Percentiles rank a stretch among this genome's conserved stretches.
phyloP scores from a whole-genome alignment of 192 early-diverging fungal species.

The Umbelopsis isabellina region DNA sequence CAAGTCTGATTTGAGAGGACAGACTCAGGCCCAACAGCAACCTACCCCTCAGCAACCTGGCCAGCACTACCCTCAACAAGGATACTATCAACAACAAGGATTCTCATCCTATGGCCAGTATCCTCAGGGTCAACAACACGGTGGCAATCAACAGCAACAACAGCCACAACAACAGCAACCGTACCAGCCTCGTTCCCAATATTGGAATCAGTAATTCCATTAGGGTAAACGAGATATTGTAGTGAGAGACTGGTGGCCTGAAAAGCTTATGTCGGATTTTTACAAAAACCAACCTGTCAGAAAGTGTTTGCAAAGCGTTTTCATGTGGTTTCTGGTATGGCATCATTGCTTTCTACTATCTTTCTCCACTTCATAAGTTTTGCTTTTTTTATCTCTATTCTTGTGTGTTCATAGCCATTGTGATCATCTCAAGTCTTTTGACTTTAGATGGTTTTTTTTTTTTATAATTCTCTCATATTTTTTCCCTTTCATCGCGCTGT shows the following conservation, averaged over 20 bases:
- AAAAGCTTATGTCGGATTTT: constrained; percentile 4
- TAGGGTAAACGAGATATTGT: neutral
- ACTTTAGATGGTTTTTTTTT: constrained; percentile 30
- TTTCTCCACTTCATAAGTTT: constrained; percentile 4
- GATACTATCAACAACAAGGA: constrained; percentile 41
- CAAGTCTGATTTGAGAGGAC: constrained; percentile 27
- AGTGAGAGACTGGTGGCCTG: neutral
- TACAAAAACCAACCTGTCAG: neutral
- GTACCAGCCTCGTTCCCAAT: constrained; percentile 33
- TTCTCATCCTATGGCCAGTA: constrained; percentile 37
- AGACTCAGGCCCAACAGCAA: constrained; percentile 28
- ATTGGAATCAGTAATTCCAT: constrained; percentile 47
- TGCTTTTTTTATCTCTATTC: constrained; percentile 23
- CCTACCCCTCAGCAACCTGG: neutral
- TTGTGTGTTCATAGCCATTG: constrained; percentile 26
- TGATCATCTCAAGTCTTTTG: constrained; percentile 13
- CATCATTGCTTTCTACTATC: neutral
- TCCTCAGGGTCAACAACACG: constrained; percentile 38
- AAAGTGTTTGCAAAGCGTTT: neutral
- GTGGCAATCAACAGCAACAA: constrained; percentile 24
- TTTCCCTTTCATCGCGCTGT: constrained; percentile 25
- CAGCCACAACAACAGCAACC: constrained; percentile 32
- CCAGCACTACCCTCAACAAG: constrained; percentile 40
- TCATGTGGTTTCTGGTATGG: neutral
- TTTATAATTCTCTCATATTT: constrained; percentile 25